Base-by-base conservation (phyloP, 2,329 filamentous ascomycete species). In the Diplodia sapinea region DNA sequence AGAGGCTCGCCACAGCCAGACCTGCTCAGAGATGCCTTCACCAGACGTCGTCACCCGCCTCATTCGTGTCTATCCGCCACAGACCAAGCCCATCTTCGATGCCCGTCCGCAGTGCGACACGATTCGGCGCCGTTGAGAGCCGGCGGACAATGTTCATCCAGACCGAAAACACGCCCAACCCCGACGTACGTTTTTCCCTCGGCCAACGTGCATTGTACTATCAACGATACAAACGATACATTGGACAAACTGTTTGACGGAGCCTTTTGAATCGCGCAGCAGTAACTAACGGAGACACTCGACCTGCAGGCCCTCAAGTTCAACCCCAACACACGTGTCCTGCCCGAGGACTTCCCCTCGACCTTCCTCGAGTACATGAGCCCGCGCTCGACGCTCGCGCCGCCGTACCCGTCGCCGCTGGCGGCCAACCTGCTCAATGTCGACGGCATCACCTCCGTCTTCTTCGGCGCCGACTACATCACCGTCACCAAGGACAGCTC, bases 401-500 rank as follows among this genome's bases (percentile, higher is more conserved):
- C 94, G 26, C 94, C 94, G 1, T 88, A 97, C 77, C 93, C 94
- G 3, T 98, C 94, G 23, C 94, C 93, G 20, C 87, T 99, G 51
- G 95, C 95, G 5, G 91, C 94, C 40, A 89, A 93, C 78, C 86
- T 99, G 63, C 90, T 98, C 85, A 94, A 92, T 77, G 91, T 97
- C 70, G 95, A 98, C 76, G 95, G 95, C 54, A 91, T 98, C n/a
- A 94, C 91, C 3, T 90, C 92, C 1, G 91, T 99, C 26, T 98
- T 98, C 81, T 97, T 96, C 80, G 95, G 94, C 64, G 82, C 88
- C 40, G 94, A 99, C 78, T 98, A 97, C 82, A 98, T 99, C 80
- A 99, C 95, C 13, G 91, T 99, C 43, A 97, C 91, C 52, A 99
- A 99, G 80, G 88, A 92, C 57, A 85, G 88, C 70, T 91, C 95